Base-by-base conservation (phyloP, 345 rosid species). In the Acer saccharum region DNA sequence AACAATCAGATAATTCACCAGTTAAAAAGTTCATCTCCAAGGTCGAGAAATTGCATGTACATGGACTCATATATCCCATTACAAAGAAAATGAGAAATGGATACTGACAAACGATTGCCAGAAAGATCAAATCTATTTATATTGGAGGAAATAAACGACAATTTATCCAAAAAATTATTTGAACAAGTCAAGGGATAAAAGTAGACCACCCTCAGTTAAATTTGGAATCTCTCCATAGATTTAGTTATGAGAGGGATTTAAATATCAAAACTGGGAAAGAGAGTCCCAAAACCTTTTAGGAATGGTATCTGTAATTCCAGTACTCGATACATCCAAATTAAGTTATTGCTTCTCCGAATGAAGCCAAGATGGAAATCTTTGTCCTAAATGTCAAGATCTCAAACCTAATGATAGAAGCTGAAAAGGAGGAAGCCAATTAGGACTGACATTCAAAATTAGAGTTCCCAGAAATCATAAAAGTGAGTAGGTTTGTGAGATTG, bases 241-340 rank as follows among this genome's bases (percentile, higher is more conserved):
- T 7, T 23, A 44, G 67, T 87, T 87, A 71, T 52, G n/a, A 29
- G 88, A 84, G 23, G 83, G 65, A 71, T 83, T 78, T 10, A 83
- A 65, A 61, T 7, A 20, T 54, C 2, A 0, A 1, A 77, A 9
- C 3, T 13, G 10, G 8, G 74, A 46, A 60, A 73, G 57, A 21
- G 68, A 54, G 10, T 79, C 27, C 82, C 82, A 72, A 64, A 85
- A 81, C 88, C 82, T 81, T 2, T 9, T 1, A 1, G 84, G 84
- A 10, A 83, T 55, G 23, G 65, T 5, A 62, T 76, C 85, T 68
- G 81, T 77, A 72, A 86, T 77, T 11, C 50, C 76, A 8, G 82
- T 35, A 21, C 41, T 10, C 0, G 84, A 81, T 32, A 84, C 29
- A 68, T 86, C 84, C 21, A 86, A 74, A 10, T 46, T 35, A 11